Evolutionary conservation across 345 rosid genomes (phyloP), one percentile per base, ranked within the genome.

Genomic region (Citrus mangshanensis): DNA sequence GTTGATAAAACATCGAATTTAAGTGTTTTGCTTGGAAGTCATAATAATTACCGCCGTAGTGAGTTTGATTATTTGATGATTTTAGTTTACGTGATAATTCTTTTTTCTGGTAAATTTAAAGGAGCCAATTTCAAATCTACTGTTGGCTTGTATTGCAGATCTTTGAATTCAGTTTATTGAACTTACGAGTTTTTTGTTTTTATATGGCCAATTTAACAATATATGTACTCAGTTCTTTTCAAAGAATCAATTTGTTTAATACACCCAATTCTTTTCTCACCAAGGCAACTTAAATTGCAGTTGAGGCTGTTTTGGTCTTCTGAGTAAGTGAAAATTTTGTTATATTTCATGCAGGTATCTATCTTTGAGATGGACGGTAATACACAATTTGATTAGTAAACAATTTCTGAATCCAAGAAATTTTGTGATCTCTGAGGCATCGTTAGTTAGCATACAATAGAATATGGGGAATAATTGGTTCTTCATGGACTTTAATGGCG

Each of bases 401-500:
- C 61, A 68, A 68, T 5, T 34, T 61, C 37, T 75, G 25, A 32
- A 59, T 66, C 51, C 61, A 72, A 46, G 78, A 73, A 70, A 70
- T 54, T 30, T 70, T 34, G 61, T 77, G 77, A 19, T 78, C 76
- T 28, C 78, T 78, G 84, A 70, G 59, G 68, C 24, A 63, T 72
- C 64, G 54, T 62, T 62, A 25, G n/a, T 30, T 67, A 25, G 25
- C 25, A 58, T 49, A 49, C 49, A 6, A 25, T 58, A 64, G 13
- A 65, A 37, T 24, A 90, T 90, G 95, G 3, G 84, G 80, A 83
- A 84, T 70, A 72, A 68, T 84, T 83, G 88, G 90, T 69, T 81
- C 38, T 82, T 85, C 69, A 84, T 81, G 87, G 90, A 90, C 87
- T 75, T 85, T 2, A 85, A 91, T 37, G 87, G 90, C 62, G 85